phyloP scores from a whole-genome alignment of 768 basidiomycete species.

The Tricholoma saponaceum region DNA sequence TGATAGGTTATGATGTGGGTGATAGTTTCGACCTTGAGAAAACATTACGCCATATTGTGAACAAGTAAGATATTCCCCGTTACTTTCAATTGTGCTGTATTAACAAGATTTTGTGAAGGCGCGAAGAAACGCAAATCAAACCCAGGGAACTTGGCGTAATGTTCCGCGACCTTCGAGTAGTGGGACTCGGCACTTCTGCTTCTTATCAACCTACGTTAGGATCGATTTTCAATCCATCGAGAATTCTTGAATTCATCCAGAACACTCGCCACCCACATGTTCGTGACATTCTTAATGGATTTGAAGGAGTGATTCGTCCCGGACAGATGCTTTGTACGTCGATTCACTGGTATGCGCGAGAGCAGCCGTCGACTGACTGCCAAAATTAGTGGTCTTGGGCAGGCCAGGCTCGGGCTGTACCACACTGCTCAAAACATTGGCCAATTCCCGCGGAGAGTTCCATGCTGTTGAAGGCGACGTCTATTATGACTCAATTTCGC shows the following conservation, averaged over 20 bases:
- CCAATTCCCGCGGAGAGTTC: slow-evolving; percentile 71
- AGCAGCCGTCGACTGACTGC: not conserved
- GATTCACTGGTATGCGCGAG: not conserved
- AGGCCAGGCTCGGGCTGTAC: slow-evolving; percentile 86
- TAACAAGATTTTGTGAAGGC: slow-evolving; percentile 4
- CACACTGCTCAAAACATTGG: slow-evolving; percentile 76
- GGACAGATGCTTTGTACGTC: slow-evolving; percentile 79
- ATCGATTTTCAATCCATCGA: slow-evolving; percentile 44
- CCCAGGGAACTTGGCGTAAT: slow-evolving; percentile 42
- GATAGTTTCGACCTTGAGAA: slow-evolving; percentile 28
- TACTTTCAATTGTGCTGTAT: not conserved
- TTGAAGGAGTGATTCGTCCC: too few relatives aligned
- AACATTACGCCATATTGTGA: slow-evolving; percentile 19
- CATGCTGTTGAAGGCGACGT: slow-evolving; percentile 69
- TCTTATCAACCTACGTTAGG: slow-evolving; percentile 49
- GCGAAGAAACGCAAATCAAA: slow-evolving; percentile 15
- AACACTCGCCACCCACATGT: slow-evolving; percentile 54
- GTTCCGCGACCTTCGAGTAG: slow-evolving; percentile 48
- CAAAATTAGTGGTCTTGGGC: slow-evolving; percentile 71
- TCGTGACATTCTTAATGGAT: slow-evolving; percentile 58
- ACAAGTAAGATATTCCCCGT: slow-evolving; percentile 19
- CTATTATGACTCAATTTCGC: slow-evolving; percentile 69
- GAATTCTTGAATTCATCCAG: slow-evolving; percentile 34
- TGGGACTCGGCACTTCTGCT: slow-evolving; percentile 40
- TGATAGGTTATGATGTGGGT: slow-evolving; percentile 17